Conservation (phyloP, 495 filamentous ascomycete genomes). For the Astrothelium subdiscretum region DNA sequence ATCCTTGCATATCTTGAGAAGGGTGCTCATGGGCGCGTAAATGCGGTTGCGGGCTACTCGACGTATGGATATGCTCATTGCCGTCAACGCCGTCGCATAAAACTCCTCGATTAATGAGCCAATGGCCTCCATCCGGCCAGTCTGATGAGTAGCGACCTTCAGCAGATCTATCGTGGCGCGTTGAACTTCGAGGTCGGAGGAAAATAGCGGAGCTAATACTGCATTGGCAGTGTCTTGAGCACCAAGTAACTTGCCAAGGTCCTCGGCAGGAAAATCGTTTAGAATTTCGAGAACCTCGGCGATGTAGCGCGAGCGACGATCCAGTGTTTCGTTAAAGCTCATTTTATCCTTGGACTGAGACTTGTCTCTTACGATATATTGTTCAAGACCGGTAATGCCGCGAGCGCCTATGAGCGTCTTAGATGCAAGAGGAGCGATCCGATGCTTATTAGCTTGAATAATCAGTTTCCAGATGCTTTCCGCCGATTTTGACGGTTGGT, state of each 20-base stretch:
- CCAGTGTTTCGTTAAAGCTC: conserved; percentile 64
- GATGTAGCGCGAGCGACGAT: conserved; percentile 55
- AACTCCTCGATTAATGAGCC: conserved; percentile 52
- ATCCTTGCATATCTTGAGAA: conserved; percentile 63
- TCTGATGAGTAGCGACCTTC: conserved; percentile 63
- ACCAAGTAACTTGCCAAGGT: conserved; percentile 54
- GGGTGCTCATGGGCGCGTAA: conserved; percentile 55
- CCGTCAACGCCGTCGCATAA: conserved; percentile 49
- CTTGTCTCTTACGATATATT: conserved; percentile 44
- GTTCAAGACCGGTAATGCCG: conserved; percentile 59
- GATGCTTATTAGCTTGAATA: conserved; percentile 51
- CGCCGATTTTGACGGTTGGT: conserved; percentile 50
- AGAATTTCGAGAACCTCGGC: conserved; percentile 64
- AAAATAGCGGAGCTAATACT: conserved; percentile 58
- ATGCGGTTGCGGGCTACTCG: conserved; percentile 44
- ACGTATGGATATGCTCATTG: conserved; percentile 48
- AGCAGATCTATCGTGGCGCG: conserved; percentile 67
- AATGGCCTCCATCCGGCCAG: conserved; percentile 61
- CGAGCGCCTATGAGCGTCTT: conserved; percentile 59
- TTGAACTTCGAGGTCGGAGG: conserved; percentile 54
- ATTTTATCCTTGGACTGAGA: conserved; percentile 40
- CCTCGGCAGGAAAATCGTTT: conserved; percentile 53
- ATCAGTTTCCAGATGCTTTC: conserved; percentile 65
- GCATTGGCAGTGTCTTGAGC: conserved; percentile 51
- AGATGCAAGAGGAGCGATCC: conserved; percentile 53